Evolutionary conservation across 2,329 filamentous ascomycete species (phyloP).

Genomic region (Fusarium continuum): DNA sequence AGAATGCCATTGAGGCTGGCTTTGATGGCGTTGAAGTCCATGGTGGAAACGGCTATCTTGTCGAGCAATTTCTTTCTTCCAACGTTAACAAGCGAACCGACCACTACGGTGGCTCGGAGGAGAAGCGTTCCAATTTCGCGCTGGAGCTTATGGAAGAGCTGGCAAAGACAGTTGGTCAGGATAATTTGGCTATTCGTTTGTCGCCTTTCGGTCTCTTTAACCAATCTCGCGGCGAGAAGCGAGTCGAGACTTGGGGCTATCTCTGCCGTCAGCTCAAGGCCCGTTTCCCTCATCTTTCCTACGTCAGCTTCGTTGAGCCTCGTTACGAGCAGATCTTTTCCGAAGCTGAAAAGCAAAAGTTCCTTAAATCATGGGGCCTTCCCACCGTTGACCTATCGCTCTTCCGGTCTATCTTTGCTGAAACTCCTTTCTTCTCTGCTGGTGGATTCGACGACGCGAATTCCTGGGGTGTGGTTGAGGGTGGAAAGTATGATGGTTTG

Average conservation of each 20-base stretch:
- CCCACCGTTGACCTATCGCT: constrained; percentile 54
- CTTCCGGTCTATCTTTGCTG: constrained; percentile 61
- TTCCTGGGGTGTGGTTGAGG: constrained; percentile 54
- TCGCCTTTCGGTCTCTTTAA: constrained; percentile 62
- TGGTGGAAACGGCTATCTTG: constrained; percentile 52
- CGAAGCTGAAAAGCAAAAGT: constrained; percentile 57
- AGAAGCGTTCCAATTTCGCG: constrained; percentile 58
- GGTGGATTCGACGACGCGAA: constrained; percentile 64
- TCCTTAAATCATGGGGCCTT: constrained; percentile 59
- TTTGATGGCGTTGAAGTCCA: constrained; percentile 58
- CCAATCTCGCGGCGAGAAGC: constrained; percentile 58
- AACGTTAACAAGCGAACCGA: constrained; percentile 51
- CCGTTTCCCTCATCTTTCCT: constrained; percentile 55
- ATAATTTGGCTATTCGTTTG: constrained; percentile 57
- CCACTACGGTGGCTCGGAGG: constrained; percentile 47
- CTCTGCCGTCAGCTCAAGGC: constrained; percentile 60
- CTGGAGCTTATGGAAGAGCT: constrained; percentile 62
- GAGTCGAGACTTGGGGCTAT: constrained; percentile 62
- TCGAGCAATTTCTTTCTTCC: constrained; percentile 52
- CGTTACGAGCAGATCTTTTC: constrained; percentile 63
- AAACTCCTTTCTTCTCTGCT: constrained; percentile 64
- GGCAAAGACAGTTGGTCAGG: constrained; percentile 54
- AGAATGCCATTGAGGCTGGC: constrained; percentile 61
- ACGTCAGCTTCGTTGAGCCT: constrained; percentile 66
- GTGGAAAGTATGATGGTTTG: constrained; percentile 58